These are phyloP conservation scores for Amanita brunnescens DNA, from an alignment of 768 basidiomycete species.

Conservation along the genomic window DNA sequence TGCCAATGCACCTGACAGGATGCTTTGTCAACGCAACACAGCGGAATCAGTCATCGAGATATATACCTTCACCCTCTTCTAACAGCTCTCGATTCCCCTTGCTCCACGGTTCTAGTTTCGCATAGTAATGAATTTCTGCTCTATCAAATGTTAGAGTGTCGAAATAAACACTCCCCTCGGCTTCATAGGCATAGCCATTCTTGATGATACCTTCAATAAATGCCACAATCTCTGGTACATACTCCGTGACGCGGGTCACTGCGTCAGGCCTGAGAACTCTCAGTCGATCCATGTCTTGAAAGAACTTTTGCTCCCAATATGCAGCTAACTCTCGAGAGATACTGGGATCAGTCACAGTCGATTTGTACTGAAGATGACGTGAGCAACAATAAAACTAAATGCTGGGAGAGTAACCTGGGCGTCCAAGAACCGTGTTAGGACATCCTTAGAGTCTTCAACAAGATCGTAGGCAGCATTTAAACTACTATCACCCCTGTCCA, in stretches of 20 bases:
- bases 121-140: slow-evolving; percentile 72
- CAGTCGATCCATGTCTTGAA: slow-evolving; percentile 86
- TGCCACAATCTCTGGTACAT: slow-evolving; percentile 86
- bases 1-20: slow-evolving; percentile 27
- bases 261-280: slow-evolving; percentile 83
- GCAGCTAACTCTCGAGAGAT: slow-evolving; percentile 77
- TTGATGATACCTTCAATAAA: slow-evolving; percentile 81
- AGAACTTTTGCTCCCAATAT: slow-evolving; percentile 86
- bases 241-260: slow-evolving; percentile 93
- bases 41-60: slow-evolving; percentile 3
- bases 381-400: slow-evolving; percentile 3
- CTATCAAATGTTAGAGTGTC: slow-evolving; percentile 79
- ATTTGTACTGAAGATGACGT: slow-evolving; percentile 45
- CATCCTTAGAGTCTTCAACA: slow-evolving; percentile 52
- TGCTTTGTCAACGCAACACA: slow-evolving; percentile 4
- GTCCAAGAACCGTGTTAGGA: slow-evolving; percentile 49
- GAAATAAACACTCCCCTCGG: slow-evolving; percentile 83
- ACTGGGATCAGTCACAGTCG: slow-evolving; percentile 77
- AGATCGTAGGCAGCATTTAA: slow-evolving; percentile 43
- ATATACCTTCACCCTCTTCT: slow-evolving; percentile 96
- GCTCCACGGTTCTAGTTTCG: slow-evolving; percentile 93
- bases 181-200: slow-evolving; percentile 73
- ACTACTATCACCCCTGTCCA: slow-evolving; percentile 31
- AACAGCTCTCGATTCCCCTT: slow-evolving; percentile 87
- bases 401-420: slow-evolving; percentile 43